Evolutionary conservation across 2,329 filamentous ascomycete species (phyloP), one percentile per base, ranked within the genome.

Genomic region (Fusarium solani-melongenae): DNA sequence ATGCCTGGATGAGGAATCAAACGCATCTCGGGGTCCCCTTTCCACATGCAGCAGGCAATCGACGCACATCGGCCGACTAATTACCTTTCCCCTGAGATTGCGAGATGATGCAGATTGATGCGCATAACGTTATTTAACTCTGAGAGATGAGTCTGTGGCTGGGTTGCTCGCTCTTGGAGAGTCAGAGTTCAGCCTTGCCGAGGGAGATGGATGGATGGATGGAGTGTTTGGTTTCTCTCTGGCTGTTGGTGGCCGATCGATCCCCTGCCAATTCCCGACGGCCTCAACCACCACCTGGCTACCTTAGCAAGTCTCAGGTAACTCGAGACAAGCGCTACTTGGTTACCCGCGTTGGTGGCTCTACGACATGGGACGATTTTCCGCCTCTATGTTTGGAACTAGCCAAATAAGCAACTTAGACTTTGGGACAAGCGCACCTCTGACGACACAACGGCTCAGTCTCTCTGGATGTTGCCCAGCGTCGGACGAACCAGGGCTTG

Each of bases 11-110:
- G 63, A 64, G 59, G 70, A 70, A 67, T 68, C 64, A 71, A 64
- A 74, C 70, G 75, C 69, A 77, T 77, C 70, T 76, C 64, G 69
- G 74, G 69, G 53, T 62, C 60, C 36, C 62, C 60, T 71, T 69
- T 67, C 64, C 64, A 64, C 46, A 67, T 62, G 36, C 56, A 77
- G 71, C 62, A 74, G 68, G 67, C 55, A 78, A 64, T 71, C 55
- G 64, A 62, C 62, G 58, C 67, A 67, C 69, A 78, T 75, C 41
- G 68, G 58, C 66, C 61, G 55, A 73, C 64, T 72, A 58, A 66
- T 65, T 55, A 51, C 57, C 46, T 20, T 39, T 58, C 72, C 72
- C 72, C 58, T 68, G 62, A 64, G 58, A 60, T 36, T 63, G 66
- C 57, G 46, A 70, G 61, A 71, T 70, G 71, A 70, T 71, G 76